Evolutionary conservation across 768 basidiomycete species (phyloP).

Genomic region (Termitomyces sp.): DNA sequence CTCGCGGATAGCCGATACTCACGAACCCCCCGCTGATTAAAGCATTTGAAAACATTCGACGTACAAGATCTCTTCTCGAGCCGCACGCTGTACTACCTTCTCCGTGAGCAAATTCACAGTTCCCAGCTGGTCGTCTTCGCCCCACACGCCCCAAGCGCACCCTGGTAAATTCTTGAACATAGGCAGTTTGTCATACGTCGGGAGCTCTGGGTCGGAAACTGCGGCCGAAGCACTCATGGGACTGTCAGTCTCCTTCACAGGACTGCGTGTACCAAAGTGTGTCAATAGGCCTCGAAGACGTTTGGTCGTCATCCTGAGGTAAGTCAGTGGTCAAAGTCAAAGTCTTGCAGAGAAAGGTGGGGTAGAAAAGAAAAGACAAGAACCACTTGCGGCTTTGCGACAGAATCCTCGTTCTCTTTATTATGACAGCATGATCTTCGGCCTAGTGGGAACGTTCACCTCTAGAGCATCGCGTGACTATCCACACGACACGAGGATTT

Average conservation of each 20-base stretch:
- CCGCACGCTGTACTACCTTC: constrained; percentile 53
- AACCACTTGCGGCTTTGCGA: neutral
- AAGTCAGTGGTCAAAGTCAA: constrained; percentile 6
- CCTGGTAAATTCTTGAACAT: constrained; percentile 50
- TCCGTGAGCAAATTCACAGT: constrained; percentile 63
- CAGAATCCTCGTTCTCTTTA: neutral
- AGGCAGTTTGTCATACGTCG: constrained; percentile 32
- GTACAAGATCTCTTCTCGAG: constrained; percentile 51
- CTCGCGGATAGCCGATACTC: neutral
- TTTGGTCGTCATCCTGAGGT: constrained; percentile 21
- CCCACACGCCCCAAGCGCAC: constrained; percentile 70
- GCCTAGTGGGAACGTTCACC: neutral
- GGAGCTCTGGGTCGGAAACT: constrained; percentile 16
- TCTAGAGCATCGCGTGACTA: neutral
- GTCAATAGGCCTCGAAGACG: constrained; percentile 23
- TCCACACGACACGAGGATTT: neutral
- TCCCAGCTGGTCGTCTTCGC: constrained; percentile 58
- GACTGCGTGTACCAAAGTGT: constrained; percentile 15
- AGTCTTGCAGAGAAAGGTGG: neutral
- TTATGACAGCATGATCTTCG: neutral
- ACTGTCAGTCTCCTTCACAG: neutral
- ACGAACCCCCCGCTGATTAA: neutral
- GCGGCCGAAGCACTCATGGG: neutral
- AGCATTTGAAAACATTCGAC: neutral
- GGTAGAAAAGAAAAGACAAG: neutral